phyloP scores from a whole-genome alignment of 2,329 filamentous ascomycete genomes.

The Pseudogymnoascus sp. region DNA sequence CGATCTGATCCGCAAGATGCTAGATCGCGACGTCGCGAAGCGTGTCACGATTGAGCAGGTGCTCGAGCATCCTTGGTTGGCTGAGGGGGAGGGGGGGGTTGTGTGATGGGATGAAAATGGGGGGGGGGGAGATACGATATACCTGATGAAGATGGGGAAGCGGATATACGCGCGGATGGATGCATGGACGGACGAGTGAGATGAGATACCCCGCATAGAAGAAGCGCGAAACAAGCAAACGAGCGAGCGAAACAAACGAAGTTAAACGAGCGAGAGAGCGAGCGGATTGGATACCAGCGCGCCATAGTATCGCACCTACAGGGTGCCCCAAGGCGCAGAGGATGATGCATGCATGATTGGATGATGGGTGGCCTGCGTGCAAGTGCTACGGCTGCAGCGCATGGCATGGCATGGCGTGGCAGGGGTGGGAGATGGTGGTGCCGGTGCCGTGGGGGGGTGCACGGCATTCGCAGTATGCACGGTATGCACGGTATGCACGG shows the following conservation, averaged over 20 bases:
- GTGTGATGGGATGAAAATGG: not conserved
- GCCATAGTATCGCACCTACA: no score
- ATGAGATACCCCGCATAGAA: not conserved
- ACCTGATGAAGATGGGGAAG: no score
- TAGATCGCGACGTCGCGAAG: constrained; percentile 77
- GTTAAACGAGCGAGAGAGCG: no score
- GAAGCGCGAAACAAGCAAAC: not conserved
- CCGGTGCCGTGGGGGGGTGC: not conserved
- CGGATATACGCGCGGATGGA: not conserved
- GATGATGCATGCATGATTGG: not conserved
- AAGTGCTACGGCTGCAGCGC: no score
- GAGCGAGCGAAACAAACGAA: no score
- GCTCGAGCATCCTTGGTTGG: constrained; percentile 73
- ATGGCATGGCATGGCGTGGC: no score
- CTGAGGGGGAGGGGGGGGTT: constrained; percentile 19
- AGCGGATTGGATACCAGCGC: not conserved
- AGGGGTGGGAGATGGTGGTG: not conserved
- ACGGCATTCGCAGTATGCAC: no score
- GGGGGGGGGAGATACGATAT: no score
- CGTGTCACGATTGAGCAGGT: constrained; percentile 83
- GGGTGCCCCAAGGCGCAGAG: no score
- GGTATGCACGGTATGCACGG: no score
- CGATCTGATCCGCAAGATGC: constrained; percentile 82
- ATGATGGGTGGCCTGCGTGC: no score
- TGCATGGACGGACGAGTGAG: not conserved